Percentiles rank a stretch among this genome's conserved stretches.
Conservation (phyloP, 495 filamentous ascomycete species). For the Aspergillus conjunctus region DNA sequence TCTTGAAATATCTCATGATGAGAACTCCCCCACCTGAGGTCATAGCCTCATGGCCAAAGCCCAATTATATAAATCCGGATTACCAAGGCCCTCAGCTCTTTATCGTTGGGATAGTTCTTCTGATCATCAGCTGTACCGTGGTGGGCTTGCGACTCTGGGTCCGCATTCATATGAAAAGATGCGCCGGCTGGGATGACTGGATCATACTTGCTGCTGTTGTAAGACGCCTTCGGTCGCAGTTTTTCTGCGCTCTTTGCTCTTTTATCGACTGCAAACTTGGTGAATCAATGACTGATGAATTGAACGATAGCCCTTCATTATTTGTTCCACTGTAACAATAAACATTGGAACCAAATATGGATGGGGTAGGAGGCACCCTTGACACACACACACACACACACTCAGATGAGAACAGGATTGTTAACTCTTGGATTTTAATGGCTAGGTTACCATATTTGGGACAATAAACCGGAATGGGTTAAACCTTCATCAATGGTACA, state of each 20-base stretch:
- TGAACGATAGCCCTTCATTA: slow-evolving; percentile 4
- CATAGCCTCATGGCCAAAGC: slow-evolving; percentile 14
- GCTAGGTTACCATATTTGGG: not conserved
- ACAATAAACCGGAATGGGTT: not conserved
- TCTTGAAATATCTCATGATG: not conserved
- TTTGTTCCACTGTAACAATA: slow-evolving; percentile 4
- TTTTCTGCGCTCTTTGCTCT: no score
- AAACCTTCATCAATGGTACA: not conserved
- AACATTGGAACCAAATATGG: slow-evolving; percentile 11
- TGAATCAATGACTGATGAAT: not conserved
- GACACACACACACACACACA: no score
- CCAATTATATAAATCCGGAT: slow-evolving; percentile 8
- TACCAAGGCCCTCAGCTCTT: slow-evolving; percentile 15
- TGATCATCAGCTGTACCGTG: not conserved
- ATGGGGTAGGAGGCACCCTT: slow-evolving; percentile 11
- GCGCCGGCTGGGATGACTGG: slow-evolving; percentile 17
- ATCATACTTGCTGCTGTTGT: slow-evolving; percentile 11
- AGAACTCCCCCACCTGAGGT: slow-evolving; percentile 8
- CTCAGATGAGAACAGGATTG: not conserved
- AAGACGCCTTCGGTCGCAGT: not conserved
- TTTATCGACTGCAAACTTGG: no score
- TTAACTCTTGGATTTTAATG: not conserved
- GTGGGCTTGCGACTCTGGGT: slow-evolving; percentile 11
- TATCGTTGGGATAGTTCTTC: slow-evolving; percentile 6
- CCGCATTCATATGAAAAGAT: slow-evolving; percentile 5